Evolutionary conservation across 495 filamentous ascomycete species (phyloP).

Genomic region (Bathelium albidoporum): DNA sequence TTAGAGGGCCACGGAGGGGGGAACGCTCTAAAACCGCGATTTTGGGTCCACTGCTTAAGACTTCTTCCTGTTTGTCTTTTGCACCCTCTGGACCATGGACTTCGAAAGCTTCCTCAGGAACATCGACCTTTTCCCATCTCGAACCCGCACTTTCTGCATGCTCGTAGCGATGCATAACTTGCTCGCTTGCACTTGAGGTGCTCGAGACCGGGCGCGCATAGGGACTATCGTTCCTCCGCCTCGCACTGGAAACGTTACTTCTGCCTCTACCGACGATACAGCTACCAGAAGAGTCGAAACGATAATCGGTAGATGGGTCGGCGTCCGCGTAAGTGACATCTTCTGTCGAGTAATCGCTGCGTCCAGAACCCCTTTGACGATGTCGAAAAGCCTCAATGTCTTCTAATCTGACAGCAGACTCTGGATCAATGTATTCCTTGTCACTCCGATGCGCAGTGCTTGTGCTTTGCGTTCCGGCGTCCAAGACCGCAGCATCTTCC

Average conservation of each 20-base stretch:
- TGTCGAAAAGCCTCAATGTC: constrained; percentile 21
- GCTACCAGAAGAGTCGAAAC: constrained; percentile 24
- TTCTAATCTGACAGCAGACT: constrained; percentile 22
- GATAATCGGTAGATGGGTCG: constrained; percentile 23
- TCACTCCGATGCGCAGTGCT: constrained; percentile 23
- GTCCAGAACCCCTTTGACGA: neutral
- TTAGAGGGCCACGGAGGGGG: neutral
- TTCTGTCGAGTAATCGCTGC: neutral
- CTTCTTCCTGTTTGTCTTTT: neutral
- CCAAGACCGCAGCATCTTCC: constrained; percentile 1
- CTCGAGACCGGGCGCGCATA: constrained; percentile 12
- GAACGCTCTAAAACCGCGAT: neutral
- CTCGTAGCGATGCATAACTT: constrained; percentile 3
- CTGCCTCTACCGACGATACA: constrained; percentile 27
- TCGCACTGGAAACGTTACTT: constrained; percentile 15
- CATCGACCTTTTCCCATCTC: neutral
- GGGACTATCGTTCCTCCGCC: constrained; percentile 18
- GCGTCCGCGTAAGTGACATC: constrained; percentile 21
- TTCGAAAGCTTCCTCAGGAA: neutral
- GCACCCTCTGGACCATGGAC: neutral
- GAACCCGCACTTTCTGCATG: neutral
- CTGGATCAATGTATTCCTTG: constrained; percentile 31
- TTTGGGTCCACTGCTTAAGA: neutral
- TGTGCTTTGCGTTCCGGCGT: constrained; percentile 11
- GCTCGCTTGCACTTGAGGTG: constrained; percentile 12